Evolutionary conservation across 345 rosid species (phyloP), one percentile per base, ranked within the genome.

Genomic region (Sonneratia alba): DNA sequence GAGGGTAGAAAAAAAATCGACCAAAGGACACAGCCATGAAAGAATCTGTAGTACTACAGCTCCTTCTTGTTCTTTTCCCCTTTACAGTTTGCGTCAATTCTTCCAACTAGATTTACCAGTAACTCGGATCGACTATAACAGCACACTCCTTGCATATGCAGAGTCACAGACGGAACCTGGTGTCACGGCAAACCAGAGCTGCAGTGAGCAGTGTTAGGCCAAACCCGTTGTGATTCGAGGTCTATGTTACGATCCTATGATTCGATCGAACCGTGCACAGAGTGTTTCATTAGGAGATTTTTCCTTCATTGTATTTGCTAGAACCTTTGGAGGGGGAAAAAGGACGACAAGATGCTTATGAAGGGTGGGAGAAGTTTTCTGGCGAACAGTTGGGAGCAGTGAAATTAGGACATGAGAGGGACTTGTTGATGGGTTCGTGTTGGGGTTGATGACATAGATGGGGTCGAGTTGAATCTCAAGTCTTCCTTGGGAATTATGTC

Each of bases 341-440:
- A 10, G 51, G 15, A 47, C 11, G 51, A 7, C 51, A 47, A 9
- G 51, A 13, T 47, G 13, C 13, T 47, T 47, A 13, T 47, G 14
- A 47, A 9, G 43, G 43, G 43, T 8, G 9, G 59, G 63, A 57
- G 63, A 57, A 57, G 51, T 22, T 57, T 57, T 7, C 63, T 4
- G 38, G 38, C 37, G 11, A 56, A 32, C 19, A 6, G 68, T 69
- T 48, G 67, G 47, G 45, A 45, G 74, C 71, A 74, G 76, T 59
- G 61, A 76, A 76, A 74, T 73, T 76, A 66, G 84, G 81, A 24
- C 69, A 65, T 57, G 69, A 62, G 38, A 27, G 9, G 38, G 66
- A 62, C 66, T n/a, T 18, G 13, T 62, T 47, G 27, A 21, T 53
- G 59, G 59, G 59, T 4, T 19, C 7, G 32, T 13, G 18, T 7